phyloP scores from a whole-genome alignment of 768 basidiomycete genomes.

The Kwoniella botswanensis region DNA sequence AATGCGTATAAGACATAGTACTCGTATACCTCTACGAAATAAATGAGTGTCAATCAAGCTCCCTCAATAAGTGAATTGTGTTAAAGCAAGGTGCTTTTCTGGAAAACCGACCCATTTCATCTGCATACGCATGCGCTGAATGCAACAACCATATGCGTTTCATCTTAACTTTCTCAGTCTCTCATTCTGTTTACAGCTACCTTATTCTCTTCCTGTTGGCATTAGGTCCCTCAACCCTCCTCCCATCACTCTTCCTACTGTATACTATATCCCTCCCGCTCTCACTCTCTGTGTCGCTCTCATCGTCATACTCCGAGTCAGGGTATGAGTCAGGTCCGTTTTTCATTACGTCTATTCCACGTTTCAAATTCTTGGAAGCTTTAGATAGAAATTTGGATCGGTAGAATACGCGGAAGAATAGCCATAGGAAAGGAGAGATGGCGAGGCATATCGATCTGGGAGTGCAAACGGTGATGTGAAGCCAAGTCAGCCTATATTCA shows the following conservation, averaged over 20 bases:
- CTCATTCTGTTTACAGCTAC: not conserved
- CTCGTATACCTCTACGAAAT: too few species aligned
- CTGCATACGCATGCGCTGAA: not conserved
- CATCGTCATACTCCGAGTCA: not conserved
- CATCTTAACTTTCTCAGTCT: too few species aligned
- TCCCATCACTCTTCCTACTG: not conserved
- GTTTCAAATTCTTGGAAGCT: not conserved
- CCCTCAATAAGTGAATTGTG: too few species aligned
- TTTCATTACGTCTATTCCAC: not conserved
- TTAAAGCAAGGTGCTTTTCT: too few species aligned
- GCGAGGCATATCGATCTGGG: constrained; percentile 15
- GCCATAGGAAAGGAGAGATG: constrained; percentile 18
- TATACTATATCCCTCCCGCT: not conserved
- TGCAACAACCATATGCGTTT: not conserved
- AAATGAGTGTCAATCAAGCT: too few species aligned
- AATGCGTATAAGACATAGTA: too few species aligned
- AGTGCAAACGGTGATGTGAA: not conserved
- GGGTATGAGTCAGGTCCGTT: not conserved
- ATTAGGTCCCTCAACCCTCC: not conserved
- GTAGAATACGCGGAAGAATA: constrained; percentile 17
- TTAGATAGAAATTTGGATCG: constrained; percentile 12
- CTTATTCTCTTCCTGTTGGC: not conserved
- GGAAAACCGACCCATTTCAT: too few species aligned
- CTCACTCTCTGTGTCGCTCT: too few species aligned
- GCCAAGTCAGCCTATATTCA: too few species aligned